A percentile compares a stretch with the other conserved stretches of the same genome.
These are phyloP conservation scores for Eutrema heterophyllum DNA, from an alignment of 345 rosid genomes.

Conservation along the genomic window DNA sequence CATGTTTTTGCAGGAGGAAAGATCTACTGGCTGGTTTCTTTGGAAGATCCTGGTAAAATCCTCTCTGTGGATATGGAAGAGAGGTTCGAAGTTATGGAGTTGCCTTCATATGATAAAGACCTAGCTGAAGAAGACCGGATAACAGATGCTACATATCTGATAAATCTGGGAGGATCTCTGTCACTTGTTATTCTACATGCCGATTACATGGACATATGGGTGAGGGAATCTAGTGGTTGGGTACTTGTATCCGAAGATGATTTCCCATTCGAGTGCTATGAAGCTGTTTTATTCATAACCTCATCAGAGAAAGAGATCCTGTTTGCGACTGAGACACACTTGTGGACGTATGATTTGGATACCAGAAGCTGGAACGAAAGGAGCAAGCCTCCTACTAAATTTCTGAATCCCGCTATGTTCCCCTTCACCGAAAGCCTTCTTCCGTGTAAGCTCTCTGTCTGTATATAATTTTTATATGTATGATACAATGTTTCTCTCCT, in stretches of 20 bases:
- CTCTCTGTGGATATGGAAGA: conserved; percentile 17
- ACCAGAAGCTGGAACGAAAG: neutral
- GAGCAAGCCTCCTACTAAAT: neutral
- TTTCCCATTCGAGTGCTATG: neutral
- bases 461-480: neutral
- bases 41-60: neutral
- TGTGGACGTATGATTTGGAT: neutral
- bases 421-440: conserved; percentile 28
- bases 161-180: neutral
- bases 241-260: neutral
- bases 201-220: neutral
- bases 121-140: neutral
- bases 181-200: neutral
- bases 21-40: conserved; percentile 30
- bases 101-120: neutral
- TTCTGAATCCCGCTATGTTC: neutral
- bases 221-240: neutral
- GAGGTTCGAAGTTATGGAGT: neutral
- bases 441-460: conserved; percentile 22
- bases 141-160: neutral
- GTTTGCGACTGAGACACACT: neutral
- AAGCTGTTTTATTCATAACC: neutral
- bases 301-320: neutral
- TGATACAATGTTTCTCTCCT: neutral
- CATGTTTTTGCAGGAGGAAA: conserved; percentile 26